These are phyloP conservation scores for Saxispiralis lemnorum DNA, from an alignment of 495 filamentous ascomycete genomes.

Conservation along the genomic window DNA sequence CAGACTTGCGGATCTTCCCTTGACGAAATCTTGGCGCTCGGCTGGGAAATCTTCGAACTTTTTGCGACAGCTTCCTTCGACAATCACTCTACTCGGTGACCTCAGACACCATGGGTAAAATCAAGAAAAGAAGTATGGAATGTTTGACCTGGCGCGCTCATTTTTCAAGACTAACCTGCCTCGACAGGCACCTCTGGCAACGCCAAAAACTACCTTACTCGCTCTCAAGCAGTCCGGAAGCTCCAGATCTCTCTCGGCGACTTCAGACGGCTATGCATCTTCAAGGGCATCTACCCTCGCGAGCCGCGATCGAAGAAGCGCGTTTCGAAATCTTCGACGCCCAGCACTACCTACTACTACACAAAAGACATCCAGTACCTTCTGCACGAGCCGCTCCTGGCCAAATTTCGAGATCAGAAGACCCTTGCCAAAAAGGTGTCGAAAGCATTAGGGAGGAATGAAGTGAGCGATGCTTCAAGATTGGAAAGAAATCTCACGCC, in stretches of 20 bases:
- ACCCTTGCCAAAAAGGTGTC: constrained; percentile 90
- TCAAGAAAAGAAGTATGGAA: constrained; percentile 75
- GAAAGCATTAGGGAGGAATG: constrained; percentile 72
- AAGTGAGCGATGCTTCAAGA: constrained; percentile 67
- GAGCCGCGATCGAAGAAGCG: constrained; percentile 95
- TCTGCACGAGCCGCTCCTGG: constrained; percentile 85
- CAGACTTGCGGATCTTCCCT: not conserved
- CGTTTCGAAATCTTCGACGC: constrained; percentile 74
- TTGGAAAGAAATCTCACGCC: constrained; percentile 74
- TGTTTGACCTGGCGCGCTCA: constrained; percentile 10
- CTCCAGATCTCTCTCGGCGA: constrained; percentile 92
- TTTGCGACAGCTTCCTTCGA: not conserved
- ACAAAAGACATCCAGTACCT: constrained; percentile 97
- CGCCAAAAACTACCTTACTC: constrained; percentile 96
- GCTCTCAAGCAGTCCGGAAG: constrained; percentile 90
- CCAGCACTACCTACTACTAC: constrained; percentile 95
- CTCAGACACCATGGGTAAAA: constrained; percentile 45
- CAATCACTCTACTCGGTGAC: not conserved
- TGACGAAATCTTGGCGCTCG: constrained; percentile 2
- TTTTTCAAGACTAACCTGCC: not conserved
- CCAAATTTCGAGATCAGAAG: constrained; percentile 95
- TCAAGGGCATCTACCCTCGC: constrained; percentile 96
- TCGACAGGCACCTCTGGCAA: constrained; percentile 59
- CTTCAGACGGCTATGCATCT: constrained; percentile 94
- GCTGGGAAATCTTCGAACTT: constrained; percentile 3